Evolutionary conservation across 2,329 filamentous ascomycete species (phyloP).

Genomic region (Sclerotinia nivalis): DNA sequence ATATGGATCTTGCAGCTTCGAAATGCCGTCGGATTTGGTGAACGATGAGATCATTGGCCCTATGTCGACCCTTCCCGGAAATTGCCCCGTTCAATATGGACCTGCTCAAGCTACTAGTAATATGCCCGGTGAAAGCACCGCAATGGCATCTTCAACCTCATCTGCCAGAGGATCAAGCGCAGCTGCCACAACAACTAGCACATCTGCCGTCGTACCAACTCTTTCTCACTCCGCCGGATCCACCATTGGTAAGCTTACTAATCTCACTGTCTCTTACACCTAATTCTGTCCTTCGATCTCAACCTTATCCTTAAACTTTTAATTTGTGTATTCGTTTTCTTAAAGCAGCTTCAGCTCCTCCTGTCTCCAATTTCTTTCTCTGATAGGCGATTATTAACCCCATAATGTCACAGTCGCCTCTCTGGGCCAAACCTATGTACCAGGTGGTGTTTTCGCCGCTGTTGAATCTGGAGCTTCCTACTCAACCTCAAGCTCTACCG

Average conservation of each 20-base stretch:
- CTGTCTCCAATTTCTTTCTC: background rate
- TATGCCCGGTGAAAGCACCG: background rate
- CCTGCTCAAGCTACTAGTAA: slow-evolving; percentile 43
- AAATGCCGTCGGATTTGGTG: slow-evolving; percentile 54
- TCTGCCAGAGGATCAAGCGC: background rate
- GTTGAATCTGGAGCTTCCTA: slow-evolving; percentile 12
- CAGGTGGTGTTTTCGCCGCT: slow-evolving; percentile 42
- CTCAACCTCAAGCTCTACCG: background rate
- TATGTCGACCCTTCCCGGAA: slow-evolving; percentile 63
- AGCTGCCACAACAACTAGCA: background rate
- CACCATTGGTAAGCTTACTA: slow-evolving; percentile 20
- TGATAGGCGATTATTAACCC: background rate
- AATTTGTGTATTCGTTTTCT: background rate
- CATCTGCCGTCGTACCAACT: slow-evolving; percentile 32
- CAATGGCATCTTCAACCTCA: slow-evolving; percentile 11
- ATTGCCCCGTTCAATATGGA: slow-evolving; percentile 51
- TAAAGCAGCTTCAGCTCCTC: background rate
- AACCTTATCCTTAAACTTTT: background rate
- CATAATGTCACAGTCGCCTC: slow-evolving; percentile 11
- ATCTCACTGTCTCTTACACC: background rate
- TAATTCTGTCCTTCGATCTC: background rate
- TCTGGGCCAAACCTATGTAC: slow-evolving; percentile 29
- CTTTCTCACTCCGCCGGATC: slow-evolving; percentile 38
- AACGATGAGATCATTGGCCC: slow-evolving; percentile 61
- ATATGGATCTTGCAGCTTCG: slow-evolving; percentile 64